Conservation (phyloP, 495 filamentous ascomycete genomes). For the Platismatia glauca region DNA sequence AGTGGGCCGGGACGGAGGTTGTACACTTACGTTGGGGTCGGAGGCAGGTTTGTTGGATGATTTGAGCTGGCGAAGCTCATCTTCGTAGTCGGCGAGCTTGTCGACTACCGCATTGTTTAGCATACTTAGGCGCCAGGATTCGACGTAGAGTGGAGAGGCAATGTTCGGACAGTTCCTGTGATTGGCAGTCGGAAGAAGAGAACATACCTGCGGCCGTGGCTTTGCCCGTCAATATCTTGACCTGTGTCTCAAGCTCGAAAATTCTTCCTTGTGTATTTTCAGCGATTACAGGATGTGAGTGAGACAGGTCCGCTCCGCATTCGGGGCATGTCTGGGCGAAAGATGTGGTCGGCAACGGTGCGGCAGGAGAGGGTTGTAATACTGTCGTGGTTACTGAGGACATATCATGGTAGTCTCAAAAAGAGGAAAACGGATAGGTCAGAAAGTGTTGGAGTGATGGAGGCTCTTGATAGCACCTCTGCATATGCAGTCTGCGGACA, state of each 20-base stretch:
- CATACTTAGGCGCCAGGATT: neutral
- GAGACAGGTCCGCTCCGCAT: constrained; percentile 37
- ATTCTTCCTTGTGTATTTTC: constrained; percentile 59
- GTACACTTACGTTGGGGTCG: constrained; percentile 27
- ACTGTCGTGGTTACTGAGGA: constrained; percentile 18
- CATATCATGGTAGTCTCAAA: constrained; percentile 16
- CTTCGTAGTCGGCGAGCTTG: constrained; percentile 91
- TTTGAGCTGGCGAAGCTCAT: constrained; percentile 65
- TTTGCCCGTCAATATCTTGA: constrained; percentile 63
- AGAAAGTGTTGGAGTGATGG: neutral
- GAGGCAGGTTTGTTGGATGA: constrained; percentile 29
- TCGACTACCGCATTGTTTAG: constrained; percentile 39
- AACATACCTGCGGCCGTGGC: constrained; percentile 63
- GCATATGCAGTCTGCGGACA: neutral
- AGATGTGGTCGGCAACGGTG: constrained; percentile 22
- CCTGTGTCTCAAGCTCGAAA: constrained; percentile 71
- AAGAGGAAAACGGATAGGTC: neutral
- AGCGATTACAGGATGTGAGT: constrained; percentile 26
- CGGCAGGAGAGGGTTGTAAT: constrained; percentile 2
- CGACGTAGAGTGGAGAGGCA: neutral
- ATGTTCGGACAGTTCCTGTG: neutral
- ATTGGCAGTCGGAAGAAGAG: constrained; percentile 17
- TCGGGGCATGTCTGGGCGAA: constrained; percentile 37
- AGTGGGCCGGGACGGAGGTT: constrained; percentile 35
- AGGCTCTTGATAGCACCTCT: neutral